phyloP scores from a whole-genome alignment of 345 rosid genomes.

The Diplotaxis tenuifolia region DNA sequence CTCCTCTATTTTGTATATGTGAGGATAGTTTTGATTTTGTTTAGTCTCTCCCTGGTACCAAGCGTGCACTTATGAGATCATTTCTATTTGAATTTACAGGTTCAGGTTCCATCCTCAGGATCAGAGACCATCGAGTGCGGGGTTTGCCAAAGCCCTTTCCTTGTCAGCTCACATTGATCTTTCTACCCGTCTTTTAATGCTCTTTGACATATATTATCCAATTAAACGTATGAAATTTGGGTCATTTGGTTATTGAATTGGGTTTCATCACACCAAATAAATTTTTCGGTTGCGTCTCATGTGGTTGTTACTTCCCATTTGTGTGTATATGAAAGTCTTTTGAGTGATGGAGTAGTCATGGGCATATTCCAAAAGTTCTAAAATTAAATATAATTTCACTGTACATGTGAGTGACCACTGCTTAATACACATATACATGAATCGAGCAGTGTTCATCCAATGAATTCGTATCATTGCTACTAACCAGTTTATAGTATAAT shows the following conservation, averaged over 20 bases:
- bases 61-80: neutral
- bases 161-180: conserved; percentile 78
- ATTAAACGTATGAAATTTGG: conserved; percentile 13
- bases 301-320: conserved; percentile 6
- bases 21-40: neutral
- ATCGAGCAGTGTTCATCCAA: neutral
- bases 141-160: conserved; percentile 97
- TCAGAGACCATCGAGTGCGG: conserved; percentile 98
- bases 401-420: neutral
- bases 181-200: conserved; percentile 2
- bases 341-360: conserved; percentile 23
- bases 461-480: neutral
- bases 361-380: neutral
- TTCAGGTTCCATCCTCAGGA: conserved; percentile 97
- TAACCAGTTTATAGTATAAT: neutral
- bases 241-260: conserved; percentile 24
- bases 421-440: neutral
- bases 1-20: neutral
- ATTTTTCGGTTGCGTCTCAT: conserved; percentile 16
- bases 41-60: neutral
- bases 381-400: neutral
- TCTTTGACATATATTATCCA: conserved; percentile 12
- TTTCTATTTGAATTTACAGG: conserved; percentile 47
- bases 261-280: conserved; percentile 21
- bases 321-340: conserved; percentile 34